These are phyloP conservation scores for Pistacia atlantica DNA, from an alignment of 345 rosid species.

Conservation along the genomic window DNA sequence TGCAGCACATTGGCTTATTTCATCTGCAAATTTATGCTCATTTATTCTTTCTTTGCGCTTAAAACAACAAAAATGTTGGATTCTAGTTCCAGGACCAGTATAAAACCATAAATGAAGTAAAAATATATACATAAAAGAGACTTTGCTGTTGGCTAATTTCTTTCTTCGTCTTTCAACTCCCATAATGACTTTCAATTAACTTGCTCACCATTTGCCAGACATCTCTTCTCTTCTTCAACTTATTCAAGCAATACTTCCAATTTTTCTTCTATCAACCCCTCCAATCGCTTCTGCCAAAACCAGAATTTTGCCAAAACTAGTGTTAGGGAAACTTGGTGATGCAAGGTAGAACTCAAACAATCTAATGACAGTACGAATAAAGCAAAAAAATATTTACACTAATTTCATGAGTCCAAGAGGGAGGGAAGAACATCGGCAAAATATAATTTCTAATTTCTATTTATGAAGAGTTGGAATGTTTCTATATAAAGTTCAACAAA, in stretches of 20 bases:
- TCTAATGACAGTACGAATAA: not conserved
- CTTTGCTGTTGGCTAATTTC: too few species aligned
- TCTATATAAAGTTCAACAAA: not conserved
- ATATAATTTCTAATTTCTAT: not conserved
- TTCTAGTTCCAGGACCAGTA: too few species aligned
- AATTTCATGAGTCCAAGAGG: not conserved
- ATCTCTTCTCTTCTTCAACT: slow-evolving; percentile 92
- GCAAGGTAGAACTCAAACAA: not conserved
- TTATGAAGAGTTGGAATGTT: not conserved
- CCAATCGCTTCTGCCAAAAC: slow-evolving; percentile 74
- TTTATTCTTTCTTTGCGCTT: too few species aligned
- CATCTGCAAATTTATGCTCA: too few species aligned
- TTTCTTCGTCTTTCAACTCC: too few species aligned
- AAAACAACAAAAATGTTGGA: too few species aligned
- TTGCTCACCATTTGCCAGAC: slow-evolving; percentile 47
- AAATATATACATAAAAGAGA: too few species aligned
- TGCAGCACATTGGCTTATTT: too few species aligned
- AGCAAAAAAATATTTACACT: not conserved
- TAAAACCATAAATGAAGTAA: too few species aligned
- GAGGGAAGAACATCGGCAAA: not conserved
- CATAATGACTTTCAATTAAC: slow-evolving; percentile 35
- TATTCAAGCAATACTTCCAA: slow-evolving; percentile 81
- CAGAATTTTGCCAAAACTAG: not conserved
- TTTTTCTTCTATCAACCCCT: slow-evolving; percentile 87
- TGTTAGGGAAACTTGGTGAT: not conserved